Conservation (phyloP, 2,329 filamentous ascomycete genomes). For the Aspergillus aculeatus region DNA sequence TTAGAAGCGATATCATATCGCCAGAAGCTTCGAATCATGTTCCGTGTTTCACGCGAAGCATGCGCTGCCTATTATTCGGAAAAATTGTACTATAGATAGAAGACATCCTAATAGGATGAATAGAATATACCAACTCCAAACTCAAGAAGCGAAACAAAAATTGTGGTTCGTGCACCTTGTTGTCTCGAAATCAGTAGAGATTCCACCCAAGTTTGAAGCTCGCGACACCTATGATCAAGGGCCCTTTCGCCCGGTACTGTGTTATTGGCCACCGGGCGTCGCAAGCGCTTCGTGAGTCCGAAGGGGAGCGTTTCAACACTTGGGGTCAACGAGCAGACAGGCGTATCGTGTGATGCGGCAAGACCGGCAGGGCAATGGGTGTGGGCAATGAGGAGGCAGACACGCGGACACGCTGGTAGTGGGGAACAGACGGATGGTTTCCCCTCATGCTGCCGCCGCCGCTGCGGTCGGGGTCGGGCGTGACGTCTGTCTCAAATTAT, state of each 20-base stretch:
- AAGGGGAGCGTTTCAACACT: not conserved
- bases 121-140: not conserved
- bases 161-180: not conserved
- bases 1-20: constrained; percentile 21
- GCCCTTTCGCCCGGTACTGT: not conserved
- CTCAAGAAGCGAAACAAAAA: not conserved
- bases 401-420: not conserved
- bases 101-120: not conserved
- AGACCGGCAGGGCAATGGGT: not conserved
- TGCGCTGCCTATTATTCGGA: not conserved
- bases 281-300: constrained; percentile 3
- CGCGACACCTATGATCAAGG: not conserved
- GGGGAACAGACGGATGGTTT: not conserved
- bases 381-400: constrained; percentile 5
- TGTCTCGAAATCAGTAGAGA: not conserved
- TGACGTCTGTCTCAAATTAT: not conserved
- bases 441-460: constrained; percentile 10
- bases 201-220: not conserved
- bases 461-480: not conserved
- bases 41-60: not conserved
- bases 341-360: constrained; percentile 9
- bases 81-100: not conserved
- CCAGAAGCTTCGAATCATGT: not conserved
- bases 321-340: not conserved
- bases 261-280: not conserved